Base-by-base conservation (phyloP, 2,329 filamentous ascomycete species). In the Ceratocystis variospora region DNA sequence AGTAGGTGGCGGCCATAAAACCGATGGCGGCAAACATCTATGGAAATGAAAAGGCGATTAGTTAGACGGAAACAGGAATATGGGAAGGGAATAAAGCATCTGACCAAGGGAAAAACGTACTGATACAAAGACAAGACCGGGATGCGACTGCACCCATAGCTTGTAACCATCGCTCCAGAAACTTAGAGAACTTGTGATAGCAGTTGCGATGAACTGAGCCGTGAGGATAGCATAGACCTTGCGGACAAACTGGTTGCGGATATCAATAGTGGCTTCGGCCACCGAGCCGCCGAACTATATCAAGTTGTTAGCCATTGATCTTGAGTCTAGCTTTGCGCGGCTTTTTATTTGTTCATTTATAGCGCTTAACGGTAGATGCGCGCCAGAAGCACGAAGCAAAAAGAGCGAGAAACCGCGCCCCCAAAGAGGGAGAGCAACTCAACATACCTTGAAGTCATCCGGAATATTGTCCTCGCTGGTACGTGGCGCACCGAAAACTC, bases 141-240 rank as follows among this genome's bases (percentile, higher is more conserved):
- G 82, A 72, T 96, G 87, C 67, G 79, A 79, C 75, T 96, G 91
- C 72, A 99, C 93, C 90, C 92, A 99, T 63, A 72, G 72, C 75
- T 87, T 90, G 80, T 97, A 99, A 66, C 80, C 78, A 10, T 77
- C 72, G 77, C 84, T 95, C 77, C 90, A 89, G 82, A 97, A 97
- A 71, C 88, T 94, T 71, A 96, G 77, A 69, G 87, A 83, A 78
- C 88, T 91, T 71, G 97, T 81, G 69, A 83, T 81, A 46, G 87
- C 88, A 6, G 94, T 99, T 67, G 87, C 85, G 73, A 97, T 80
- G 65, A 99, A 86, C 76, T 99, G 94, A 63, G 90, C 86, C n/a
- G 94, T 96, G 78, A 99, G 82, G 76, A 99, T 99, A 68, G 91
- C 88, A 79, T 99, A 99, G 74, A 99, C 94, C 81, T 97, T 97